Conservation (phyloP, 306 rosid genomes). For the Ammopiptanthus mongolicus region DNA sequence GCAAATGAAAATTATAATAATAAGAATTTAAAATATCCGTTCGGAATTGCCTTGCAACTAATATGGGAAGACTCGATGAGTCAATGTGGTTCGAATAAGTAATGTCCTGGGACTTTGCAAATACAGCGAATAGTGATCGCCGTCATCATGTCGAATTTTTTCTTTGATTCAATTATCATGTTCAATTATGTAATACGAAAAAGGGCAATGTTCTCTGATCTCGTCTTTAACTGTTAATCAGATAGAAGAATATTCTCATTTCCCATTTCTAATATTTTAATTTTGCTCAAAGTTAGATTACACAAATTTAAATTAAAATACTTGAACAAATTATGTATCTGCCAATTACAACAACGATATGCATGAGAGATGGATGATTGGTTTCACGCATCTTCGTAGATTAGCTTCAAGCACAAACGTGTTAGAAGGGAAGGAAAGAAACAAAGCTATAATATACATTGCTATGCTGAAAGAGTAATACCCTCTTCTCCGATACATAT, state of each 20-base stretch:
- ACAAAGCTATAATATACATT: constrained; percentile 7
- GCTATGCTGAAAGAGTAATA: background rate
- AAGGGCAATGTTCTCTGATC: background rate
- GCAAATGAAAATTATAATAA: background rate
- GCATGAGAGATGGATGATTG: background rate
- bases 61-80: background rate
- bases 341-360: background rate
- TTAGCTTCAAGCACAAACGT: background rate
- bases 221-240: background rate
- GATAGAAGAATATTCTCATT: background rate
- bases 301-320: background rate
- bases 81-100: background rate
- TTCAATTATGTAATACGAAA: too few species aligned
- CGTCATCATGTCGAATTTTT: too few species aligned
- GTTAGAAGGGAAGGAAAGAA: background rate
- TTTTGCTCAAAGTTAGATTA: too few species aligned
- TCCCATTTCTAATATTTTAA: too few species aligned
- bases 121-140: too few species aligned
- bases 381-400: background rate
- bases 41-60: background rate
- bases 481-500: background rate
- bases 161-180: too few species aligned
- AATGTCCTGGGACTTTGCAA: background rate
- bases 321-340: background rate
- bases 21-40: background rate